Evolutionary conservation across 331 rosid genomes (phyloP), one percentile per base, ranked within the genome.

Genomic region (Phaseolus coccineus): DNA sequence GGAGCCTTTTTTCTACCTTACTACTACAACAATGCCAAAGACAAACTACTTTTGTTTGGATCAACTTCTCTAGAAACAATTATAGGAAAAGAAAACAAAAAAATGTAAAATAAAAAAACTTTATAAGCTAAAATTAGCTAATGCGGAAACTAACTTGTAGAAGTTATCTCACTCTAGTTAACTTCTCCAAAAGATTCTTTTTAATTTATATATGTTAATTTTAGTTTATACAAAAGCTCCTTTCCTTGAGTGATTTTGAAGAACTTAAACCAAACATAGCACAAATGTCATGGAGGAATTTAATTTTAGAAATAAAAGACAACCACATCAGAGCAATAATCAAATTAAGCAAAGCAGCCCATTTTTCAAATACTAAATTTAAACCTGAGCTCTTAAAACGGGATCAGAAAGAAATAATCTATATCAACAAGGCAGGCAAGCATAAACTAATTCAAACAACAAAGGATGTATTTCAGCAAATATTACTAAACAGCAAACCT

Each of bases 271-370:
- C 4, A 8, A 42, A 42, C 47, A 7, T 8, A 42, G 47, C 47
- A 9, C 11, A 42, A 8, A 40, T 40, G 46, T 8, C 11, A 8
- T 40, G 12, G 8, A 53, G 72, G 40, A 76, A 27, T 59, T 30
- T 51, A 37, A 76, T 35, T 50, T 19, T 51, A 37, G 58, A 11
- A 19, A 50, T 51, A 73, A 58, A 58, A 48, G 51, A 68, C 25
- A 37, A 30, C 31, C 35, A 58, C 61, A 30, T 30, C 73, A 22
- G 73, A 78, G 70, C 52, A 35, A 67, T 11, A 39, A 55, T 66
- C 73, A 73, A 73, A 50, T 77, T 25, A 70, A 57, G 52, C 52
- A 83, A 47, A 47, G 7, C 2, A 46, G 39, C 37, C 16, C 62
- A 70, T 51, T 68, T 51, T 68, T 46, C 28, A 81, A 27, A 58